Evolutionary conservation across 495 filamentous ascomycete genomes (phyloP).

Genomic region (Penicillium mononematosum): DNA sequence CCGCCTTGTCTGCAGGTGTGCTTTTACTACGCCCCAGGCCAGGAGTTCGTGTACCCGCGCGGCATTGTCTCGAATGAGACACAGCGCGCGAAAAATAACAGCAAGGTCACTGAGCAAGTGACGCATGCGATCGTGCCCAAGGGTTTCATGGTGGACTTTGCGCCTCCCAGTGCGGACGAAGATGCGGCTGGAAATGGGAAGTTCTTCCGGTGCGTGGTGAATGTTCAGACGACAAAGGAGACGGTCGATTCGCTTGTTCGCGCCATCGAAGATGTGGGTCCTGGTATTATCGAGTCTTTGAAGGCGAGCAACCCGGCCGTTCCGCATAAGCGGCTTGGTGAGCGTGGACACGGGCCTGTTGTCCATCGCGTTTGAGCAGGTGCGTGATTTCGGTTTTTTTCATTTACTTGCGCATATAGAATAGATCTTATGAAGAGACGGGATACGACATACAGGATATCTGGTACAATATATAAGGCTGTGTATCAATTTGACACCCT

Average conservation of each 20-base stretch:
- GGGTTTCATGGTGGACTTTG: constrained; percentile 95
- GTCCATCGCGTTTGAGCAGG: constrained; percentile 27
- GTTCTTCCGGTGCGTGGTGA: constrained; percentile 89
- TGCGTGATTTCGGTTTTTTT: not conserved
- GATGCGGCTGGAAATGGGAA: constrained; percentile 60
- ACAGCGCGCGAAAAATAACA: constrained; percentile 59
- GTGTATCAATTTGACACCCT: not conserved
- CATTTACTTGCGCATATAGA: constrained; percentile 2
- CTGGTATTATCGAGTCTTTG: constrained; percentile 42
- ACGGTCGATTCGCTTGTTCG: constrained; percentile 76
- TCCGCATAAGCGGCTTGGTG: constrained; percentile 28
- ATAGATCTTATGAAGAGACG: not conserved
- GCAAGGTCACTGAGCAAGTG: constrained; percentile 65
- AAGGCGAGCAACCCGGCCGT: constrained; percentile 19
- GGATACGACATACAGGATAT: constrained; percentile 1
- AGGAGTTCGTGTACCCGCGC: constrained; percentile 45
- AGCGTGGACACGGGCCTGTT: constrained; percentile 39
- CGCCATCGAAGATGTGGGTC: constrained; percentile 67
- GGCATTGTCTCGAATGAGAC: constrained; percentile 37
- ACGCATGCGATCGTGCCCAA: constrained; percentile 60
- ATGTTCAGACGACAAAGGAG: constrained; percentile 65
- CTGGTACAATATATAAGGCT: not conserved
- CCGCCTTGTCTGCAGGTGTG: constrained; percentile 92
- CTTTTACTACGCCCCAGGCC: constrained; percentile 75
- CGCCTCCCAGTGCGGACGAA: constrained; percentile 60